These are phyloP conservation scores for Xanthoconium separans DNA, from an alignment of 1,284 basidiomycete genomes.

Conservation along the genomic window DNA sequence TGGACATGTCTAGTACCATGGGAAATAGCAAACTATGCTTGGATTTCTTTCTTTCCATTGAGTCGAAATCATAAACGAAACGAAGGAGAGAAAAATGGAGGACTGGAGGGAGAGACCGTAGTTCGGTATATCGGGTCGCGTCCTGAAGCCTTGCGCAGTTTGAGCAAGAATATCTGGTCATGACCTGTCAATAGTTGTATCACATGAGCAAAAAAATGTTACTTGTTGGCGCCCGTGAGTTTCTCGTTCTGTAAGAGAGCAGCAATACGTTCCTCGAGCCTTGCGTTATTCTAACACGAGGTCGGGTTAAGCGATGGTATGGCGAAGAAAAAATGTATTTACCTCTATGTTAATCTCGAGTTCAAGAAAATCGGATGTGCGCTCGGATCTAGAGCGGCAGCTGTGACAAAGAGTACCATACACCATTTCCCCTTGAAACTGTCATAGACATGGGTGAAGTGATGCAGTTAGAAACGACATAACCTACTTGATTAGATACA, in stretches of 20 bases:
- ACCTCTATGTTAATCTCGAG: constrained; percentile 81
- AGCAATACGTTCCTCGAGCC: constrained; percentile 68
- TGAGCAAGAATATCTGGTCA: constrained; percentile 72
- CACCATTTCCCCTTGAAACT: constrained; percentile 85
- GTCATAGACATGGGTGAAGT: constrained; percentile 4
- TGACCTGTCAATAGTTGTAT: not conserved
- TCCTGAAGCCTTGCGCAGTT: constrained; percentile 68
- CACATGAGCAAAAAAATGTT: not conserved
- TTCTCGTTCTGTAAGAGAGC: constrained; percentile 64
- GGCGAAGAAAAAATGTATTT: not conserved
- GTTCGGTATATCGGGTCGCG: constrained; percentile 72
- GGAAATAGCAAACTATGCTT: constrained; percentile 80
- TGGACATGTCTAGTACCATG: constrained; percentile 67
- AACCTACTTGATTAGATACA: constrained; percentile 63
- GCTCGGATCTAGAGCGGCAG: constrained; percentile 70
- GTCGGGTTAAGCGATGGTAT: not conserved
- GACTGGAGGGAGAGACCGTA: constrained; percentile 74
- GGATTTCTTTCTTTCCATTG: constrained; percentile 80
- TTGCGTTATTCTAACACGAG: constrained; percentile 57
- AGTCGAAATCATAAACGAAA: constrained; percentile 81
- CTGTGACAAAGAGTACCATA: constrained; percentile 76
- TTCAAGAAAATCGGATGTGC: constrained; percentile 72
- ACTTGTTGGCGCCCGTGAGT: constrained; percentile 82
- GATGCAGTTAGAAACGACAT: not conserved
- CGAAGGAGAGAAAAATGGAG: constrained; percentile 88